phyloP scores from a whole-genome alignment of 345 rosid species.

The Physaria fendleri region DNA sequence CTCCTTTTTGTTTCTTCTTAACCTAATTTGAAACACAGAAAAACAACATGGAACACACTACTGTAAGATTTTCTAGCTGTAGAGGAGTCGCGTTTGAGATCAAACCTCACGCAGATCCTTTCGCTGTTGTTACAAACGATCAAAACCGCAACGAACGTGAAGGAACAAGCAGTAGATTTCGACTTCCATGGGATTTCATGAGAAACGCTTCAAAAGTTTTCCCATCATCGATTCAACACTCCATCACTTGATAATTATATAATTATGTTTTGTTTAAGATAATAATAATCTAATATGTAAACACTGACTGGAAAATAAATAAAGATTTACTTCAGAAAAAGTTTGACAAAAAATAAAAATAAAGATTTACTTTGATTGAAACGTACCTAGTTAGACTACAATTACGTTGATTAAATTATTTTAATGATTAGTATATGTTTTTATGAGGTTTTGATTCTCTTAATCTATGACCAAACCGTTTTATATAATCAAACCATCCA shows the following conservation, averaged over 20 bases:
- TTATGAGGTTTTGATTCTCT: too few species aligned
- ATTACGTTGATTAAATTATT: not conserved
- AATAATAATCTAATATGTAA: not conserved
- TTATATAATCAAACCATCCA: slow-evolving; percentile 8
- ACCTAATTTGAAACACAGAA: not conserved
- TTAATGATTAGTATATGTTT: not conserved
- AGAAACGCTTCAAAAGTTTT: too few species aligned
- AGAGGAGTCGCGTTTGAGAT: slow-evolving; percentile 65
- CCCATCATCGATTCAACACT: too few species aligned
- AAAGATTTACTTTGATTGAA: not conserved
- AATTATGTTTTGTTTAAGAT: too few species aligned
- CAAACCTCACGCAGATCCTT: slow-evolving; percentile 47
- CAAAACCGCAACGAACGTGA: too few species aligned
- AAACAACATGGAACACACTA: slow-evolving; percentile 31
- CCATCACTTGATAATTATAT: too few species aligned
- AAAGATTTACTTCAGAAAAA: too few species aligned
- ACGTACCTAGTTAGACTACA: not conserved
- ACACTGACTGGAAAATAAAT: too few species aligned
- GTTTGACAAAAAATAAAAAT: too few species aligned
- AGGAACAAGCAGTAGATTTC: too few species aligned
- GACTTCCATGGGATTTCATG: too few species aligned
- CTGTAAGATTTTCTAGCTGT: slow-evolving; percentile 59
- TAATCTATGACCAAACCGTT: not conserved
- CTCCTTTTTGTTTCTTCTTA: not conserved
- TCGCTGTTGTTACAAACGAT: slow-evolving; percentile 9